Base-by-base conservation (phyloP, 75 land plant genomes). In the Picea sitchensis region DNA sequence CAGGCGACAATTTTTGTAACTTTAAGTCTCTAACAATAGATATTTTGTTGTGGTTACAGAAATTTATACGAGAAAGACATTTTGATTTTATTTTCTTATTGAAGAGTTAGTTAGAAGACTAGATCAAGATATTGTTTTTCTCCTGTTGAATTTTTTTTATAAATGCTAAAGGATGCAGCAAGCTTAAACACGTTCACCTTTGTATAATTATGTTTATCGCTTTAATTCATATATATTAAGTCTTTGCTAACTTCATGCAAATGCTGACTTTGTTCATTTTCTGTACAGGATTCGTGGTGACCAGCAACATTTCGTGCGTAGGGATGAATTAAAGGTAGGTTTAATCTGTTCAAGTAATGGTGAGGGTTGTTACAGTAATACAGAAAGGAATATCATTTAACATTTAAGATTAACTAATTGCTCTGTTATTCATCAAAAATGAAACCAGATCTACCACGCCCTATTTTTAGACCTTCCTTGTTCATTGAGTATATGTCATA, bases 281-380 rank as follows among this genome's bases (percentile, higher is more conserved):
- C 44, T 71, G 44, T 20, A 71, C 92, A 96, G 98, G 62, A 94
- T 96, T 36, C 86, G 96, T 61, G 97, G 99, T 20, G 99, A 96
- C 78, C 99, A 96, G 81, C 99, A 96, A 84, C 97, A 96, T 79
- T 96, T 96, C 83, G 99, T 96, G 54, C 93, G 99, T 21, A 83
- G 97, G 62, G 99, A 96, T 81, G 99, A 96, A 78, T 81, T 94
- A 67, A 91, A 82, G 92, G 99, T 94, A 85, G 57, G 56, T 54
- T 83, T 30, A 21, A 14, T 61, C 18, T 62, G 9, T 58, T 32
- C 12, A 63, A 36, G 47, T 21, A 5, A 57, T 36, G 34, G 21
- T 32, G 23, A 59, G 23, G 74, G 18, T 65, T 32, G 34, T 65
- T 32, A 65, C 34, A 34, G 34, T 13, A 65, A 54, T 77, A 60